These are phyloP conservation scores for Rhypophila decipiens DNA, from an alignment of 495 filamentous ascomycete genomes.

Conservation along the genomic window DNA sequence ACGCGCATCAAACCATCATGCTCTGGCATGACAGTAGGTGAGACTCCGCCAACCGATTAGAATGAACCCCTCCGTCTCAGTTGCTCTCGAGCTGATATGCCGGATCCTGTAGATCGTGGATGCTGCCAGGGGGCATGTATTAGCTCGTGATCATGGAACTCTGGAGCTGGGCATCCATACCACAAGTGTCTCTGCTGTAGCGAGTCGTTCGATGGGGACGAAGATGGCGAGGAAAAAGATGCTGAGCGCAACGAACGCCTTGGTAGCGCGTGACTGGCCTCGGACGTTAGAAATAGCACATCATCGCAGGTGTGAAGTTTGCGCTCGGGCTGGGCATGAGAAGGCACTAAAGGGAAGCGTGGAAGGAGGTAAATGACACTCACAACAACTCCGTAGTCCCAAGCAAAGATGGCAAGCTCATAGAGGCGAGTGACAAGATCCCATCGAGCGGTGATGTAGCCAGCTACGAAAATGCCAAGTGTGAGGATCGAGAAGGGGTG, in stretches of 20 bases:
- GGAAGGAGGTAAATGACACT: conserved; percentile 25
- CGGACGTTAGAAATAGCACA: conserved; percentile 3
- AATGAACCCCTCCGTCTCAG: conserved; percentile 91
- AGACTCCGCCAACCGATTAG: conserved; percentile 42
- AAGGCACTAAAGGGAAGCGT: background rate
- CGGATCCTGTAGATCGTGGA: conserved; percentile 70
- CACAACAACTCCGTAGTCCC: conserved; percentile 97
- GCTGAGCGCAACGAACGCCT: conserved; percentile 36
- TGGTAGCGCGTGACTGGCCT: conserved; percentile 37
- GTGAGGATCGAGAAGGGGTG: conserved; percentile 93
- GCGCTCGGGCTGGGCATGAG: background rate
- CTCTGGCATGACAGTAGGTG: conserved; percentile 64
- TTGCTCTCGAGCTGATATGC: conserved; percentile 93
- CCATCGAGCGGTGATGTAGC: conserved; percentile 98
- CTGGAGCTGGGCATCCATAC: conserved; percentile 22
- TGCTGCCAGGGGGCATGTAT: conserved; percentile 49
- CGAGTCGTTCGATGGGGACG: conserved; percentile 42
- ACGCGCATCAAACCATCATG: conserved; percentile 95
- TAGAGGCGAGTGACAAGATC: conserved; percentile 92
- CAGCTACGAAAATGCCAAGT: conserved; percentile 95
- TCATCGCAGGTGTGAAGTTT: background rate
- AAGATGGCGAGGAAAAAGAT: conserved; percentile 38
- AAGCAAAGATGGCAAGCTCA: conserved; percentile 93
- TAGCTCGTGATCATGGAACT: conserved; percentile 10
- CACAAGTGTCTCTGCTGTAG: conserved; percentile 37